These are phyloP conservation scores for Primulina eburnea DNA, from an alignment of 257 asterid species.

Conservation along the genomic window DNA sequence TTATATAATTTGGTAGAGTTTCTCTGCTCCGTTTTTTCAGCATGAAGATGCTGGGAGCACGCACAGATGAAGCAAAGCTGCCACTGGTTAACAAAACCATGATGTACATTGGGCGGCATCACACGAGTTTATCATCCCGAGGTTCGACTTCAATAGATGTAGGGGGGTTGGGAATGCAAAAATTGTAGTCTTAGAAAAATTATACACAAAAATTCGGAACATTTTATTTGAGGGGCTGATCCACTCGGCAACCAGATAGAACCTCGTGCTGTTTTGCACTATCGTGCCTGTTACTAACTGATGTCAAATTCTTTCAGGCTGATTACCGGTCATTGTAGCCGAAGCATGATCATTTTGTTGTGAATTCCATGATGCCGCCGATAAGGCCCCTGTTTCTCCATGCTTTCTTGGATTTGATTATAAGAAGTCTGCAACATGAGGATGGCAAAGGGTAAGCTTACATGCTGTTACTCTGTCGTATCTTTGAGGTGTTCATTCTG, in stretches of 20 bases:
- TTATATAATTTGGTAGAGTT: neutral
- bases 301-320: constrained; percentile 39
- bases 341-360: constrained; percentile 28
- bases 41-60: constrained; percentile 51
- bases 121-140: constrained; percentile 35
- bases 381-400: constrained; percentile 14
- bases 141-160: constrained; percentile 31
- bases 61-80: constrained; percentile 65
- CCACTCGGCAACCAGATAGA: constrained; percentile 11
- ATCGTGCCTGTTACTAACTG: constrained; percentile 22
- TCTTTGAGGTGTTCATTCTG: neutral
- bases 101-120: constrained; percentile 77
- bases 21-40: constrained; percentile 33
- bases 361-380: constrained; percentile 17
- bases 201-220: neutral
- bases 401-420: constrained; percentile 20
- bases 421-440: constrained; percentile 11
- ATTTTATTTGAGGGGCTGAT: neutral
- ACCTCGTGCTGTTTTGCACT: constrained; percentile 14
- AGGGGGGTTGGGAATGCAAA: neutral
- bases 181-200: no score
- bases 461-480: constrained; percentile 19
- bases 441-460: constrained; percentile 18
- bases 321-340: constrained; percentile 26
- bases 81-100: constrained; percentile 81